Evolutionary conservation across 2,329 filamentous ascomycete genomes (phyloP).

Genomic region (Hypoxylon sp.): DNA sequence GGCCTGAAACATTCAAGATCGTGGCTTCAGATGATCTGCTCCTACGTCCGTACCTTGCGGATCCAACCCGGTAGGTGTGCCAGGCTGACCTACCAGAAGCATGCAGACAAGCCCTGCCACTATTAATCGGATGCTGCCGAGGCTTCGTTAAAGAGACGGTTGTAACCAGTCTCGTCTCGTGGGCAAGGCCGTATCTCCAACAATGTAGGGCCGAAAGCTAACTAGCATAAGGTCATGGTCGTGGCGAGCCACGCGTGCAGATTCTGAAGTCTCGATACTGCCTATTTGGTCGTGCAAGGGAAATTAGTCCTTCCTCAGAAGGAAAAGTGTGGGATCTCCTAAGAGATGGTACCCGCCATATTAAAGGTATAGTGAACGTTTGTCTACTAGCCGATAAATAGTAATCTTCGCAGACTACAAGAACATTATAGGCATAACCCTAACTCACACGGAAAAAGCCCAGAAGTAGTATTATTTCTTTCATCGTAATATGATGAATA

Average conservation of each 20-base stretch:
- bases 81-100: slow-evolving; percentile 41
- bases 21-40: slow-evolving; percentile 50
- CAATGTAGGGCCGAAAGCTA: slow-evolving; percentile 51
- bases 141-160: slow-evolving; percentile 32
- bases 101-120: slow-evolving; percentile 44
- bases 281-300: slow-evolving; percentile 16
- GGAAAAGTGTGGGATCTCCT: neutral
- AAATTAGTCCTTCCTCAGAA: slow-evolving; percentile 4
- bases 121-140: slow-evolving; percentile 50
- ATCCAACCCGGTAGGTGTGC: slow-evolving; percentile 43
- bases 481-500: slow-evolving; percentile 36
- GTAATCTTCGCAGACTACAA: slow-evolving; percentile 11
- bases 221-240: slow-evolving; percentile 20
- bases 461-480: slow-evolving; percentile 19
- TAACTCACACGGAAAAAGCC: slow-evolving; percentile 16
- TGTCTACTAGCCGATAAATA: neutral
- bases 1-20: slow-evolving; percentile 48
- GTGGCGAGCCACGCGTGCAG: slow-evolving; percentile 26
- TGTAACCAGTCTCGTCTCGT: slow-evolving; percentile 27
- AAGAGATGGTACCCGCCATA: neutral
- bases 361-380: neutral
- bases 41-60: slow-evolving; percentile 52
- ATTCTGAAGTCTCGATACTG: slow-evolving; percentile 12
- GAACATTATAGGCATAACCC: neutral
- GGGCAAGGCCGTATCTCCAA: slow-evolving; percentile 26